phyloP scores from a whole-genome alignment of 2,329 filamentous ascomycete genomes.

The Grosmannia huntii region DNA sequence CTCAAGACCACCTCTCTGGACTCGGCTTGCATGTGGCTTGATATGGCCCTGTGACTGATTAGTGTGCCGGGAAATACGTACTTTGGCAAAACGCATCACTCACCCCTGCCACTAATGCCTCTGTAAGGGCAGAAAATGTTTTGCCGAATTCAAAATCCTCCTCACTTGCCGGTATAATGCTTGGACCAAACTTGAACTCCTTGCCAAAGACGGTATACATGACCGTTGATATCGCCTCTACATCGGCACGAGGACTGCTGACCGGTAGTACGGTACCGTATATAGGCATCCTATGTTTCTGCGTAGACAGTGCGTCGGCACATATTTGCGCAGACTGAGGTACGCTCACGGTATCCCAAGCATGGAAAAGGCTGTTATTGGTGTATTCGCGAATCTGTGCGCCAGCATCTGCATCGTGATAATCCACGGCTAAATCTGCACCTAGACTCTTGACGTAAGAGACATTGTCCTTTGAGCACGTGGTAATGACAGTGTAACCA shows the following conservation, averaged over 20 bases:
- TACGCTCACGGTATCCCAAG: constrained; percentile 29
- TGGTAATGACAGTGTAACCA: constrained; percentile 28
- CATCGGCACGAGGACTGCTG: constrained; percentile 17
- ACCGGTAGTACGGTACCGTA: constrained; percentile 1
- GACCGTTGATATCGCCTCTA: neutral
- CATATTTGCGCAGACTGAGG: constrained; percentile 22
- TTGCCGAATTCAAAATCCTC: constrained; percentile 5
- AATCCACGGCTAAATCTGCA: constrained; percentile 32
- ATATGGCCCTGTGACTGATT: constrained; percentile 3
- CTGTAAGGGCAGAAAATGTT: constrained; percentile 9
- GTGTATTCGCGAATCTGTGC: constrained; percentile 25
- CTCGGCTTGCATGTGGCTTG: constrained; percentile 12
- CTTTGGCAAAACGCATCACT: neutral
- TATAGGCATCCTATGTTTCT: neutral
- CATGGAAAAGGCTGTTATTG: constrained; percentile 21
- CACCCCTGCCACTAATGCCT: constrained; percentile 18
- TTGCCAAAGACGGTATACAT: constrained; percentile 8
- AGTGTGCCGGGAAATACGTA: neutral
- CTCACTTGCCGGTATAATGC: neutral
- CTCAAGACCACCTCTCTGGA: constrained; percentile 15
- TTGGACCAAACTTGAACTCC: neutral
- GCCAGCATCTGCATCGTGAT: constrained; percentile 22
- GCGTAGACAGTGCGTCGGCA: constrained; percentile 10
- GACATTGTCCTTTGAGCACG: constrained; percentile 29
- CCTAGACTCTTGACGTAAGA: constrained; percentile 27